These are phyloP conservation scores for Singerocomus rubriflavus DNA, from an alignment of 1,284 basidiomycete genomes.

Conservation along the genomic window DNA sequence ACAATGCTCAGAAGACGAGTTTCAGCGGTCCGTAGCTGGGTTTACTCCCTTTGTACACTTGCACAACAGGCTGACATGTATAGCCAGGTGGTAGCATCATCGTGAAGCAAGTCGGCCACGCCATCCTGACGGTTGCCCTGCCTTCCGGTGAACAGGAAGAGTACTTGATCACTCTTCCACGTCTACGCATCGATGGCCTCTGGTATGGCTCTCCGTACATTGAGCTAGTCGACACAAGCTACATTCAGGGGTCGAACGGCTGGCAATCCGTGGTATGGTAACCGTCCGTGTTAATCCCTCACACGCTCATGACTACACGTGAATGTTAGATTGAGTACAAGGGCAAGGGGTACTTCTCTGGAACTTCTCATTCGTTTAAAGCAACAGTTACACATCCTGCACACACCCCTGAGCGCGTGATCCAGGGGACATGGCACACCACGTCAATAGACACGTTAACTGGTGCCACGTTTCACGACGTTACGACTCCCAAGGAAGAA, in stretches of 20 bases:
- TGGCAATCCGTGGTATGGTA: conserved; percentile 56
- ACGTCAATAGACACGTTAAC: conserved; percentile 50
- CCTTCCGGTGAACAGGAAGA: conserved; percentile 60
- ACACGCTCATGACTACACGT: conserved; percentile 3
- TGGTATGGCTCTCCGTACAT: conserved; percentile 78
- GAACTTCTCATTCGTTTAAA: conserved; percentile 93
- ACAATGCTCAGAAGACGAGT: conserved; percentile 95
- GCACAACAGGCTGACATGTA: conserved; percentile 5
- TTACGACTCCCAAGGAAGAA: conserved; percentile 66
- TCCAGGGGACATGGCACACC: conserved; percentile 90
- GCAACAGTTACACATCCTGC: conserved; percentile 59
- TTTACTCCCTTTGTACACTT: background rate
- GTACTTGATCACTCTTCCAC: conserved; percentile 91
- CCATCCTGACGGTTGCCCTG: conserved; percentile 71
- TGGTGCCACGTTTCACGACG: conserved; percentile 60
- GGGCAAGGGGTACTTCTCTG: conserved; percentile 93
- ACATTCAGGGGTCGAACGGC: conserved; percentile 82
- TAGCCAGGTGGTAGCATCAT: conserved; percentile 61
- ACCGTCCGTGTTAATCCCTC: background rate
- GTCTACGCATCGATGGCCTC: conserved; percentile 61
- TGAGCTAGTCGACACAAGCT: conserved; percentile 82
- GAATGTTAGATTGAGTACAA: conserved; percentile 80
- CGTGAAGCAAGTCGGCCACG: conserved; percentile 97
- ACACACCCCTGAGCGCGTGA: conserved; percentile 41
- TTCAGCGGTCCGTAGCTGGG: conserved; percentile 63